phyloP scores from a whole-genome alignment of 73 alveolate genomes.

The Tetrahymena malaccensis region DNA sequence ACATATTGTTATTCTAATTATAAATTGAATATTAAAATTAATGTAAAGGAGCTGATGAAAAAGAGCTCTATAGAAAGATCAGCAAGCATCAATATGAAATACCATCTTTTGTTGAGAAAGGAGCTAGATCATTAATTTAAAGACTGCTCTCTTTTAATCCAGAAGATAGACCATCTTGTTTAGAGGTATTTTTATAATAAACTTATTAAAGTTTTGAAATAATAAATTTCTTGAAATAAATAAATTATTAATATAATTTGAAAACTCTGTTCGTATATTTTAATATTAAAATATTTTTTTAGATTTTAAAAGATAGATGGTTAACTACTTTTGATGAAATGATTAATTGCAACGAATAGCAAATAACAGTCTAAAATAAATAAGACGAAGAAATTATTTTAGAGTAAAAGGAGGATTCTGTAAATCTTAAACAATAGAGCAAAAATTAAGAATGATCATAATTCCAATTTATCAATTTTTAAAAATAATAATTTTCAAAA shows the following conservation, averaged over 20 bases:
- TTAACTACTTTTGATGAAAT: neutral
- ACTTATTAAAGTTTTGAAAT: too few relatives aligned
- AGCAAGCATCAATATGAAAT: neutral
- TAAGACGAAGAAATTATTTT: neutral
- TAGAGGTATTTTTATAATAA: too few relatives aligned
- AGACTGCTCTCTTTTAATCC: neutral
- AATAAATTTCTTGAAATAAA: too few relatives aligned
- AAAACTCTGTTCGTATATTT: too few relatives aligned
- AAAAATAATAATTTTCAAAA: too few relatives aligned
- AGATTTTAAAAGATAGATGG: neutral
- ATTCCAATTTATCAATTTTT: too few relatives aligned
- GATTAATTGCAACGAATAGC: neutral
- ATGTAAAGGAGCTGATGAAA: neutral
- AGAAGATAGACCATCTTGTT: neutral
- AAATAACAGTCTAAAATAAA: neutral
- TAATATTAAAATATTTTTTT: neutral
- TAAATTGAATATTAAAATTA: neutral
- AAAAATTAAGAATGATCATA: neutral
- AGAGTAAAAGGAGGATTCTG: neutral
- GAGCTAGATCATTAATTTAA: neutral
- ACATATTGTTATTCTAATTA: neutral
- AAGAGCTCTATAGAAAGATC: neutral
- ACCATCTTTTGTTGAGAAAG: neutral
- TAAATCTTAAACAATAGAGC: neutral
- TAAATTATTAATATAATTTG: too few relatives aligned